These are phyloP conservation scores for Coemansia sp. DNA, from an alignment of 192 early-diverging fungal species.

Conservation along the genomic window DNA sequence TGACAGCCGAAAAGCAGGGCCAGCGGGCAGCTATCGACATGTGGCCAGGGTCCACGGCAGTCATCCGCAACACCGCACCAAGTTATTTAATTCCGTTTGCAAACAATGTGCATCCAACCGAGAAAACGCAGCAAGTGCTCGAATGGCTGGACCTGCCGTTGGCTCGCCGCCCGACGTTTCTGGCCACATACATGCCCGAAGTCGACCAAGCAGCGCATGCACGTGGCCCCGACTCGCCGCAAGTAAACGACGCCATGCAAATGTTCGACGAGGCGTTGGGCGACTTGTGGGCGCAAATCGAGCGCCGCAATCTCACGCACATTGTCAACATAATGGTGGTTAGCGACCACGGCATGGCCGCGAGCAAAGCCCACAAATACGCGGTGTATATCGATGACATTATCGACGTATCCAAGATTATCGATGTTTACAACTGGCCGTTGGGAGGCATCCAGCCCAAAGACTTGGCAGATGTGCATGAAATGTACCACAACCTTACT, in stretches of 20 bases:
- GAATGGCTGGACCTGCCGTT: slow-evolving; percentile 79
- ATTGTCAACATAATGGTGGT: slow-evolving; percentile 67
- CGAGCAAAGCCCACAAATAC: slow-evolving; percentile 42
- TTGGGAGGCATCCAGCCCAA: slow-evolving; percentile 65
- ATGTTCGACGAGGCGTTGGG: slow-evolving; percentile 64
- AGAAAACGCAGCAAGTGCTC: slow-evolving; percentile 63
- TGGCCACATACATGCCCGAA: slow-evolving; percentile 78
- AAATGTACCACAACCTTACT: slow-evolving; percentile 59
- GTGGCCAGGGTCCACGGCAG: slow-evolving; percentile 82
- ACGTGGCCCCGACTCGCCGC: slow-evolving; percentile 64
- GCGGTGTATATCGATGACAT: slow-evolving; percentile 77
- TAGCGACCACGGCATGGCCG: slow-evolving; percentile 90
- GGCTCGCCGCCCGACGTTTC: slow-evolving; percentile 67
- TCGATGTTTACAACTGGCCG: slow-evolving; percentile 61
- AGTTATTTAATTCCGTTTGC: slow-evolving; percentile 66
- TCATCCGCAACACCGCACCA: slow-evolving; percentile 57
- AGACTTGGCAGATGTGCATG: slow-evolving; percentile 34
- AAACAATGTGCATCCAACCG: slow-evolving; percentile 37
- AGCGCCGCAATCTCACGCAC: slow-evolving; percentile 58
- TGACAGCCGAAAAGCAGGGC: slow-evolving; percentile 74
- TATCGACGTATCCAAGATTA: slow-evolving; percentile 59
- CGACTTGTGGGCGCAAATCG: slow-evolving; percentile 60
- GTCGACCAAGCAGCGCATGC: slow-evolving; percentile 78
- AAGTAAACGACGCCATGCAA: slow-evolving; percentile 60
- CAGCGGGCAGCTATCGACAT: slow-evolving; percentile 72